A percentile compares a stretch with the other conserved stretches of the same genome.
Conservation (phyloP, 2,329 filamentous ascomycete genomes). For the Eutypella sp. region DNA sequence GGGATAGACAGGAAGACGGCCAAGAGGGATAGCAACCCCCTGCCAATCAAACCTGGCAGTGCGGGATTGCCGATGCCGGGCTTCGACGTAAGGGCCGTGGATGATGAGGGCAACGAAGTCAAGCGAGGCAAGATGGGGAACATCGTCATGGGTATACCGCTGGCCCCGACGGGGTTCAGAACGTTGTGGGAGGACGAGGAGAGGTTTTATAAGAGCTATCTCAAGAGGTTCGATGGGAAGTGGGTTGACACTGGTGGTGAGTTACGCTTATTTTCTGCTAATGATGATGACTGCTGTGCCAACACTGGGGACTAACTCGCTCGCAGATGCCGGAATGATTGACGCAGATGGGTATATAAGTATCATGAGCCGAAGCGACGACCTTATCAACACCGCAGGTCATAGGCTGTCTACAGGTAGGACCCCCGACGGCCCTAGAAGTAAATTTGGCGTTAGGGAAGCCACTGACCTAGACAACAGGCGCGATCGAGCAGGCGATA, state of each 20-base stretch:
- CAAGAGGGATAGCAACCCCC: conserved; percentile 33
- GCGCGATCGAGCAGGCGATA: conserved; percentile 86
- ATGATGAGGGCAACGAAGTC: conserved; percentile 72
- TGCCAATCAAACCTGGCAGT: conserved; percentile 72
- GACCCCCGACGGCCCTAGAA: conserved; percentile 14
- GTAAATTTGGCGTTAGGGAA: background rate
- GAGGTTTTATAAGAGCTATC: conserved; percentile 78
- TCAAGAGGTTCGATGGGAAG: conserved; percentile 72
- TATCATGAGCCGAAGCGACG: conserved; percentile 66
- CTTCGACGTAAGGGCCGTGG: conserved; percentile 79
- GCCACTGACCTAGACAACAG: conserved; percentile 34
- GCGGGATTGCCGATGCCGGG: conserved; percentile 90
- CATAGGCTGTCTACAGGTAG: conserved; percentile 83
- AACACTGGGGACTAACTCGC: no score
- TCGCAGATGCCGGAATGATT: conserved; percentile 71
- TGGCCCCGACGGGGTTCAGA: conserved; percentile 81
- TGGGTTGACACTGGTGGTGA: conserved; percentile 78
- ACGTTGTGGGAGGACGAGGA: conserved; percentile 83
- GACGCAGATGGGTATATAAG: conserved; percentile 66
- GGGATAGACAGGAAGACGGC: conserved; percentile 47
- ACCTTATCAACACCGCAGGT: conserved; percentile 93
- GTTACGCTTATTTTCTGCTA: conserved; percentile 2
- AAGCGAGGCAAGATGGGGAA: conserved; percentile 78
- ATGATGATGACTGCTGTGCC: no score
- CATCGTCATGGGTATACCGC: conserved; percentile 76